phyloP scores from a whole-genome alignment of 345 rosid genomes.

The Eucalyptus sp. region DNA sequence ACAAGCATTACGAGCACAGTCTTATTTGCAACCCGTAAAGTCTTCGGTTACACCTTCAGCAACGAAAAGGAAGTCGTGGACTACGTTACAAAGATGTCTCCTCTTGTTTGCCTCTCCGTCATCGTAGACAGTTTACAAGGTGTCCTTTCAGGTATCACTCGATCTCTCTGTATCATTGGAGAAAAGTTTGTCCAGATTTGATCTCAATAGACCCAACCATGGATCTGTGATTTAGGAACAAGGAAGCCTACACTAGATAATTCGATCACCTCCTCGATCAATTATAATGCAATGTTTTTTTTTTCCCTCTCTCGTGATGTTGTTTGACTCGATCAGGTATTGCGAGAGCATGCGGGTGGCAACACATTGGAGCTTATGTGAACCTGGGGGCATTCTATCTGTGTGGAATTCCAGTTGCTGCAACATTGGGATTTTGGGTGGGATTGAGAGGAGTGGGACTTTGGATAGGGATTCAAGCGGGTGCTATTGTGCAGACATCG shows the following conservation, averaged over 20 bases:
- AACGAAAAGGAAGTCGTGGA: slow-evolving; percentile 56
- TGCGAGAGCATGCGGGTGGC: slow-evolving; percentile 90
- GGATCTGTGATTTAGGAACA: no score
- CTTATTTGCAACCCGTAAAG: slow-evolving; percentile 25
- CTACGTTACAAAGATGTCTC: slow-evolving; percentile 62
- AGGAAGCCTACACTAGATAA: background rate
- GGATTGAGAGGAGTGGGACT: slow-evolving; percentile 50
- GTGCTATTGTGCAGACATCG: slow-evolving; percentile 39
- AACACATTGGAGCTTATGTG: slow-evolving; percentile 63
- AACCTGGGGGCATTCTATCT: slow-evolving; percentile 68
- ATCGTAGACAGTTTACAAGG: slow-evolving; percentile 53
- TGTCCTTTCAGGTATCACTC: slow-evolving; percentile 46
- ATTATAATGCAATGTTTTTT: background rate
- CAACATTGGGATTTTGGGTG: slow-evolving; percentile 42
- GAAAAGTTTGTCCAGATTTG: background rate
- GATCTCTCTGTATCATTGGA: background rate
- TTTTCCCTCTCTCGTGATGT: background rate
- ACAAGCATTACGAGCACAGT: slow-evolving; percentile 18
- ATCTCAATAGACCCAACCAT: background rate
- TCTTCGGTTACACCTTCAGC: slow-evolving; percentile 64
- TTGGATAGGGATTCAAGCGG: slow-evolving; percentile 67
- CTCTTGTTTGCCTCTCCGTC: slow-evolving; percentile 53
- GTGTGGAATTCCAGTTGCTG: slow-evolving; percentile 61
- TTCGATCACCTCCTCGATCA: background rate
- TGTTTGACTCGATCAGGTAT: slow-evolving; percentile 22